These are phyloP conservation scores for Solanum dulcamara DNA, from an alignment of 257 asterid genomes.

Conservation along the genomic window DNA sequence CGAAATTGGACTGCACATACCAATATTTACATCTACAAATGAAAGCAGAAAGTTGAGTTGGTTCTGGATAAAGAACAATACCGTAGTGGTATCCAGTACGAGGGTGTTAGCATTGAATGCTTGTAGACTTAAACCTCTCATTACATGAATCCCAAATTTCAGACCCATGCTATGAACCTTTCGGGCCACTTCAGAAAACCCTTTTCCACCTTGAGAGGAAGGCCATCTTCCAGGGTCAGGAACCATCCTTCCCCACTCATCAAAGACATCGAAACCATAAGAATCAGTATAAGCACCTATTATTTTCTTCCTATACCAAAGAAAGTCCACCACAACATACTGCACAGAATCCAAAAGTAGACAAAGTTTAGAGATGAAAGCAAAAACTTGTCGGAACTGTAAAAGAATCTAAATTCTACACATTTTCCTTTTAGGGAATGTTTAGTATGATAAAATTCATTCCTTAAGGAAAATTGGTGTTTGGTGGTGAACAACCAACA, in stretches of 20 bases:
- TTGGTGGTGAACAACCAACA: not conserved
- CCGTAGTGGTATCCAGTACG: constrained; percentile 64
- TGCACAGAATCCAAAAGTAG: constrained; percentile 13
- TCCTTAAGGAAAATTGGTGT: not conserved
- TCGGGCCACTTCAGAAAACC: constrained; percentile 56
- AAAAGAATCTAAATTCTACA: not conserved
- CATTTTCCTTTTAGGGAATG: not conserved
- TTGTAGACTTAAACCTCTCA: constrained; percentile 88
- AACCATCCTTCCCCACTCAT: constrained; percentile 93
- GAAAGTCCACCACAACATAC: constrained; percentile 98
- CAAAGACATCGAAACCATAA: constrained; percentile 80
- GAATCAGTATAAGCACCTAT: constrained; percentile 73
- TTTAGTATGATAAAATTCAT: not conserved
- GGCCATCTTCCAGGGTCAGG: constrained; percentile 97
- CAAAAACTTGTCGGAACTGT: not conserved
- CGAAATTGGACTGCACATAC: not conserved
- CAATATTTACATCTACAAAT: not conserved
- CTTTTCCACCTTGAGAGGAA: constrained; percentile 65
- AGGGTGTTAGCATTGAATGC: constrained; percentile 77
- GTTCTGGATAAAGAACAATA: constrained; percentile 9
- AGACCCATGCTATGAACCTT: constrained; percentile 76
- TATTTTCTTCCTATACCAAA: constrained; percentile 88
- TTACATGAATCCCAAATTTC: constrained; percentile 93
- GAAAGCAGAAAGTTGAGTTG: not conserved
- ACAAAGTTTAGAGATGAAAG: not conserved